Conservation (phyloP, 306 rosid genomes). For the Ormosia emarginata region DNA sequence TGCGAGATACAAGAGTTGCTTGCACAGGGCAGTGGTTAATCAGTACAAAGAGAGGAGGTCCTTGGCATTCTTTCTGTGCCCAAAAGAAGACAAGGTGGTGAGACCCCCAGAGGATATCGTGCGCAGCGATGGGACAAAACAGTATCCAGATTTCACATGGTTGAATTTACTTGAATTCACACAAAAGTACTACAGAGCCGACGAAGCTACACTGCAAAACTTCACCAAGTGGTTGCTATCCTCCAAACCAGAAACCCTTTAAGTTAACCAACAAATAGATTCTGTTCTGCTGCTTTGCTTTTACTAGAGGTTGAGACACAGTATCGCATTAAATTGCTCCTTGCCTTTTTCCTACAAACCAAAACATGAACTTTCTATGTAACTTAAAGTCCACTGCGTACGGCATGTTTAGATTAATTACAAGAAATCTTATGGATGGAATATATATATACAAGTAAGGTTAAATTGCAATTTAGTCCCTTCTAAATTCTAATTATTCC, state of each 20-base stretch:
- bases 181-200: constrained; percentile 64
- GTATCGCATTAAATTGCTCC: not conserved
- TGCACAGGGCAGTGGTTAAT: constrained; percentile 77
- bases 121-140: constrained; percentile 35
- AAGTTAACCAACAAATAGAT: not conserved
- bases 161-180: constrained; percentile 58
- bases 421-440: not conserved
- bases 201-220: constrained; percentile 53
- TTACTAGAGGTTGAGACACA: not conserved
- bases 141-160: constrained; percentile 83
- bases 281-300: not conserved
- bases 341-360: not conserved
- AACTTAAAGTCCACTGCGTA: not conserved
- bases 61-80: constrained; percentile 79
- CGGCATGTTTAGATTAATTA: not conserved
- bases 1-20: constrained; percentile 60
- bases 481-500: not conserved
- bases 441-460: not conserved
- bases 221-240: constrained; percentile 63
- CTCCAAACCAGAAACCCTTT: constrained; percentile 21
- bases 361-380: not conserved
- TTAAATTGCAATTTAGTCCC: not conserved
- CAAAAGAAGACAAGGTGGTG: constrained; percentile 61
- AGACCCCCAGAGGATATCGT: constrained; percentile 58
- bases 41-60: constrained; percentile 56